Conservation (phyloP, 73 alveolate genomes). For the Paramecium caudatum region DNA sequence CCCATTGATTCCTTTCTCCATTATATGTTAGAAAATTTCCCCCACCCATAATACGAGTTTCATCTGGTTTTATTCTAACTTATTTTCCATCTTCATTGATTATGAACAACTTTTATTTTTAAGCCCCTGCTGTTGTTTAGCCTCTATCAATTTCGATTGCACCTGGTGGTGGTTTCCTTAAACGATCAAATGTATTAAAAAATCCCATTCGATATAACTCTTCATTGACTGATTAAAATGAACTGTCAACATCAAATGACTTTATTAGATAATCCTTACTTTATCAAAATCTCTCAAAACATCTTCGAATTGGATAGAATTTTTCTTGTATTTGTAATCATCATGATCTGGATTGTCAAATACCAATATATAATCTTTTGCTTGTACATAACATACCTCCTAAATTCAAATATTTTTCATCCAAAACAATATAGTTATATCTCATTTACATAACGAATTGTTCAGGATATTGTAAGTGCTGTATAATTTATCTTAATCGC, state of each 20-base stretch:
- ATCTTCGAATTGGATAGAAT: not conserved
- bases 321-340: not conserved
- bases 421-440: not conserved
- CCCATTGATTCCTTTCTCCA: slow-evolving; percentile 3
- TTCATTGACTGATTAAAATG: slow-evolving; percentile 52
- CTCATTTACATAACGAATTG: not conserved
- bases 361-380: slow-evolving; percentile 44
- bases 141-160: not conserved
- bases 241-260: slow-evolving; percentile 57
- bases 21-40: slow-evolving; percentile 40
- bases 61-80: slow-evolving; percentile 52
- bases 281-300: slow-evolving; percentile 34
- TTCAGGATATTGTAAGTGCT: slow-evolving; percentile 37
- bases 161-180: not conserved
- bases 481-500: not conserved
- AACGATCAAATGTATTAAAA: not conserved
- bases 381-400: slow-evolving; percentile 51
- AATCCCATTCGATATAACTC: slow-evolving; percentile 38
- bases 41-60: slow-evolving; percentile 21
- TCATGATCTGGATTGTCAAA: slow-evolving; percentile 65
- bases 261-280: not conserved
- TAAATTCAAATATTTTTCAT: slow-evolving; percentile 51
- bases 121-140: too few relatives aligned
- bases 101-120: not conserved
- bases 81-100: slow-evolving; percentile 15